Base-by-base conservation (phyloP, 2,329 filamentous ascomycete species). In the Penicillium sp. region DNA sequence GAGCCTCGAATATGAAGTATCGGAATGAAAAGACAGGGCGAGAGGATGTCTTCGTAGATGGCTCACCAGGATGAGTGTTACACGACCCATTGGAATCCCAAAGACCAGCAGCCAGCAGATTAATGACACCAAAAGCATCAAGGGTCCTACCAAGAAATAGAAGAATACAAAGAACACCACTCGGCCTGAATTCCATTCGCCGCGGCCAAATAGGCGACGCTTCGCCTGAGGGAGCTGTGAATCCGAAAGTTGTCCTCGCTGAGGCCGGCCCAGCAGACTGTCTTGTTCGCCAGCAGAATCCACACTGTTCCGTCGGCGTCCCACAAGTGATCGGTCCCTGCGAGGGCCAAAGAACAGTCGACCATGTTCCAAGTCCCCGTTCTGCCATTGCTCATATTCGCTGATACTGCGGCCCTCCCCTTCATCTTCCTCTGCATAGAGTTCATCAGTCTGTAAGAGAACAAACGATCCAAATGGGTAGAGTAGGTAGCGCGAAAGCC, bases 341-440 rank as follows among this genome's bases (percentile, higher is more conserved):
- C 78, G 86, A 3, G 95, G 95, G 0, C 95, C 96, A 73, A 99
- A 99, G 79, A 99, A 98, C 2, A 99, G 84, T 33, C 93, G 86
- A 3, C 95, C 95, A 73, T 98, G 92, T 75, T 99, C 95, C 33
- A 99, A 84, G 70, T 99, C 95, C 50, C 95, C 95, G 71, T 87
- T 97, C 78, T 99, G 95, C 95, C 95, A 99, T 76, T 96, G 92
- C 74, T 99, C 95, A 72, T 99, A 99, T 78, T 99, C 95, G 68
- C 91, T 96, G 70, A 99, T 97, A 78, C 93, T 98, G 70, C 95
- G 87, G 21, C 95, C 95, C 76, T 99, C 95, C 42, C 93, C 93
- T 69, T 95, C 87, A 68, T 99, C 95, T 77, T 99, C 95, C 59
- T 97, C 90, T 48, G 91, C 82, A 71, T 99, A 99, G 44, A 90